Base-by-base conservation (phyloP, 148 eudicot genomes). In the Euryodendron excelsum region DNA sequence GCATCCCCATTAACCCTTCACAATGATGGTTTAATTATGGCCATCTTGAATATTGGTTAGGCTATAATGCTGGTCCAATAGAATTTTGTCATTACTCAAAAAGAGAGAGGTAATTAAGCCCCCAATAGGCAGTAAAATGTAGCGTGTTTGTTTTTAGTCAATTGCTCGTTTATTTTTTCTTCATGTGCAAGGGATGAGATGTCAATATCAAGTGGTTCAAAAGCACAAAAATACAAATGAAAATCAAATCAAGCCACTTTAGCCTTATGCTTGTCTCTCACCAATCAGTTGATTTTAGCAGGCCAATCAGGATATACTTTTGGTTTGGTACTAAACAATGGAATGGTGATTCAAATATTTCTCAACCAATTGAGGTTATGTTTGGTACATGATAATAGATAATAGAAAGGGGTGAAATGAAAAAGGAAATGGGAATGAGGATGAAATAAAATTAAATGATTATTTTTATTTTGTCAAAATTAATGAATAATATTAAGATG, bases 21-120 rank as follows among this genome's bases (percentile, higher is more conserved):
- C 60, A 60, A n/a, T 76, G 44, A 62, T 30, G 78, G 13, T 50
- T 67, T 47, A 68, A 68, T 77, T 50, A 67, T 67, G n/a, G 64
- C 28, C 20, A 76, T 48, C 69, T 69, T 69, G 53, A 47, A 28
- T n/a, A 20, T 76, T 76, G 47, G 37, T 63, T 76, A 31, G 30
- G 62, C 47, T 21, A 48, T 48, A 20, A 52, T 47, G 47, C 18
- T 78, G 80, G 39, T 69, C 56, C 64, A 28, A 41, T 17, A 36
- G 15, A 39, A 23, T 33, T 45, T 50, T 53, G 34, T 53, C 60
- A 37, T 52, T 14, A 55, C 27, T 14, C 25, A 56, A n/a, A 25
- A 23, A 55, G 9, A 27, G 2, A 28, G 47, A 58, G 50, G 36
- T 23, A 67, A 69, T 10, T 9, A 58, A 36, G 53, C 53, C 33